phyloP scores from a whole-genome alignment of 2,329 filamentous ascomycete genomes.

The Arachnomyces sp. region DNA sequence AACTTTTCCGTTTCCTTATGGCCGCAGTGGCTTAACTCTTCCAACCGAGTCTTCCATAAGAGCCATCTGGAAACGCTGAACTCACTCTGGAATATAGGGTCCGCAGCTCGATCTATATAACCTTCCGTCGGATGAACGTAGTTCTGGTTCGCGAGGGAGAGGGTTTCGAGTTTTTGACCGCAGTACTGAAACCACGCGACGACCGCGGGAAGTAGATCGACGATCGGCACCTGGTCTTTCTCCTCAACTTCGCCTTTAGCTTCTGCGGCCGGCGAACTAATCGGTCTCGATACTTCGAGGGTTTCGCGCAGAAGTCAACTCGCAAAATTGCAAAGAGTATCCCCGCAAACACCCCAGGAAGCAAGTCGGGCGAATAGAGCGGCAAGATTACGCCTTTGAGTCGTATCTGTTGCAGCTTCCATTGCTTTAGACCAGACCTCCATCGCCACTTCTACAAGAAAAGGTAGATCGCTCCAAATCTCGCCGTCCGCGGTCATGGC shows the following conservation, averaged over 20 bases:
- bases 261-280: too few relatives aligned
- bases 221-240: not conserved
- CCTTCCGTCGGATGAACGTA: not conserved
- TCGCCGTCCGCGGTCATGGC: not conserved
- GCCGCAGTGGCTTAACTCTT: not conserved
- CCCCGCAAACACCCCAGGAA: not conserved
- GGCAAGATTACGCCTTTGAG: not conserved
- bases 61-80: not conserved
- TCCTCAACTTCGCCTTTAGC: not conserved
- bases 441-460: not conserved
- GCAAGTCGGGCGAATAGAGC: not conserved
- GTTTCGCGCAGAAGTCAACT: not conserved
- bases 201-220: not conserved
- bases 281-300: too few relatives aligned
- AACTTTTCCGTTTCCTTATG: not conserved
- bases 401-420: not conserved
- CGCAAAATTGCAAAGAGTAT: not conserved
- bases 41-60: not conserved
- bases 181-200: not conserved
- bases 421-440: not conserved
- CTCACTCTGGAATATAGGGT: not conserved
- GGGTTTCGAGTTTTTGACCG: not conserved
- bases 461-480: not conserved
- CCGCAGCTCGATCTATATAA: not conserved
- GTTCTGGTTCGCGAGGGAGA: not conserved